Evolutionary conservation across 352 stramenopile genomes (phyloP), one percentile per base, ranked within the genome.

Genomic region (Phytophthora citrophthora): DNA sequence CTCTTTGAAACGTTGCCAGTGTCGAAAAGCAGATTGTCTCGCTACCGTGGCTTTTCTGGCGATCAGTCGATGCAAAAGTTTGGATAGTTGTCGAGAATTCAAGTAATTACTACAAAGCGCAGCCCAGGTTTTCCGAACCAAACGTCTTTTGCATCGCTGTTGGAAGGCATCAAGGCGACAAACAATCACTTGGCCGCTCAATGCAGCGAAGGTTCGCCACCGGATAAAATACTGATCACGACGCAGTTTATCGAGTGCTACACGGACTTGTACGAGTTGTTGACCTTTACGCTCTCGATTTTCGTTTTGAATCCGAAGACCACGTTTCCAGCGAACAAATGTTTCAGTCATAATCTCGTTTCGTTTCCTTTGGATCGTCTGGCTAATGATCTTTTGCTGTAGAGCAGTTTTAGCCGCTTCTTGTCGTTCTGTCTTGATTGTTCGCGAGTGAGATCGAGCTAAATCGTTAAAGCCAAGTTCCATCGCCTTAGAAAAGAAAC

Each of bases 361-460:
- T 4, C 66, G 64, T 39, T 81, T 79, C 5, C 65, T 56, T 9
- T 45, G 71, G 18, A 91, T 72, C 13, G 52, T 83, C 31, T 87
- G 72, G 39, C 83, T 70, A 47, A 91, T 90, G 8, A 88, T 67
- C 51, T 90, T 78, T 24, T 88, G 70, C 10, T 93, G 84, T 7
- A 89, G 46, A 10, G 55, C 54, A 6, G 66, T 83, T 47, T 72
- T 72, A 2, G 47, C 36, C 5, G 31, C 51, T 53, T 62, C 38
- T 55, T 64, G 57, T 12, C 45, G 44, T 38, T 44, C 52, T 49
- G 43, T 57, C 24, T 66, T 58, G 12, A 61, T 41, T 9, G 47
- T 24, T 23, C 40, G 53, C 38, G 48, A 46, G 18, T 53, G 15
- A 27, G 59, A 73, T 16, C 57, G 56, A 9, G 64, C 68, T n/a